Evolutionary conservation across 805 yeast species (phyloP).

Genomic region (Candida orba): DNA sequence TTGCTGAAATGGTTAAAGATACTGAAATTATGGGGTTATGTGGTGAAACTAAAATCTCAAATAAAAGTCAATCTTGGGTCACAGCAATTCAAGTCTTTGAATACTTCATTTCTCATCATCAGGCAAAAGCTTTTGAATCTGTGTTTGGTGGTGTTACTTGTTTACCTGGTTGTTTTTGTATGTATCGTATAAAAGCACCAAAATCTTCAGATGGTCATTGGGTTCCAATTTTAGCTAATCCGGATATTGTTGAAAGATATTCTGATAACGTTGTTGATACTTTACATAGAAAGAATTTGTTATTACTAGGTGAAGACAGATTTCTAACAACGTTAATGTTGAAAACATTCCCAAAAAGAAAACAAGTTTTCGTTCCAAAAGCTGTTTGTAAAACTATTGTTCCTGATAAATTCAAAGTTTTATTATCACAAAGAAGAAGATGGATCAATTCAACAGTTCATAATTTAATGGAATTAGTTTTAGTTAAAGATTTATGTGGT

Average conservation of each 20-base stretch:
- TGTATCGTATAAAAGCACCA: constrained; percentile 87
- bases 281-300: constrained; percentile 77
- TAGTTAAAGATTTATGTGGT: constrained; percentile 86
- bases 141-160: constrained; percentile 93
- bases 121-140: constrained; percentile 91
- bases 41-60: constrained; percentile 90
- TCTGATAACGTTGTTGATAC: constrained; percentile 81
- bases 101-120: constrained; percentile 89
- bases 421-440: constrained; percentile 89
- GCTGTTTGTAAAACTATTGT: constrained; percentile 90
- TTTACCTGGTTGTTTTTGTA: constrained; percentile 90
- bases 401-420: constrained; percentile 73
- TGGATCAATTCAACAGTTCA: constrained; percentile 96
- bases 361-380: constrained; percentile 78
- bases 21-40: constrained; percentile 87
- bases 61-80: constrained; percentile 79
- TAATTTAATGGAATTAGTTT: constrained; percentile 78
- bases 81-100: constrained; percentile 92
- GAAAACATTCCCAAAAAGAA: constrained; percentile 82
- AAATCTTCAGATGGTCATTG: constrained; percentile 73
- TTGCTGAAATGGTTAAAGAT: constrained; percentile 81
- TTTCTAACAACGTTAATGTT: constrained; percentile 80
- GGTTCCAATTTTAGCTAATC: constrained; percentile 91
- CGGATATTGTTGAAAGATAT: constrained; percentile 88
- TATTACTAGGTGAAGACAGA: constrained; percentile 87